phyloP scores from a whole-genome alignment of 352 stramenopile genomes.

The Globisporangium takayamanum region DNA sequence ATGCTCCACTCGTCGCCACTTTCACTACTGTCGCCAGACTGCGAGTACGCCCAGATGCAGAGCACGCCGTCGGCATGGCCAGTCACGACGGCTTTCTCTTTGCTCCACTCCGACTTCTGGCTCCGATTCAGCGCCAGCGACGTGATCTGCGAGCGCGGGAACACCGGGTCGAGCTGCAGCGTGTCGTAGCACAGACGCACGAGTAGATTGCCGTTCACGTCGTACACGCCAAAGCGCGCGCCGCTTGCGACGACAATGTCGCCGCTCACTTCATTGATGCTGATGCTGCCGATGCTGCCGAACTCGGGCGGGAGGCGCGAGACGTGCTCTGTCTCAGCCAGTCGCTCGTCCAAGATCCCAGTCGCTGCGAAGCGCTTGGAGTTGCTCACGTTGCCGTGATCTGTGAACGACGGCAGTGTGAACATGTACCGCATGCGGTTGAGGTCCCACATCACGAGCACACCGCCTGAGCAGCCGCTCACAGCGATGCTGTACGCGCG shows the following conservation, averaged over 20 bases:
- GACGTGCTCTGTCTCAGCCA: not conserved
- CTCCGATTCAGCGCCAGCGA: conserved; percentile 43
- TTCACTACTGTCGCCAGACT: conserved; percentile 23
- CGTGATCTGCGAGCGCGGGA: conserved; percentile 31
- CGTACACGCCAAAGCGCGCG: conserved; percentile 48
- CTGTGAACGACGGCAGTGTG: conserved; percentile 25
- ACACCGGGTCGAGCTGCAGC: conserved; percentile 33
- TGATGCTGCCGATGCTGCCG: conserved; percentile 31
- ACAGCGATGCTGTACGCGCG: conserved; percentile 59
- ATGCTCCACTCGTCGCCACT: conserved; percentile 39
- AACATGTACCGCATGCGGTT: conserved; percentile 56
- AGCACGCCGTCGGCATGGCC: conserved; percentile 55
- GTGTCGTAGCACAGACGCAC: conserved; percentile 40
- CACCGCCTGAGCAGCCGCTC: conserved; percentile 46
- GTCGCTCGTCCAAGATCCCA: not conserved
- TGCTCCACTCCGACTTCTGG: conserved; percentile 46
- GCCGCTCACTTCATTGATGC: conserved; percentile 59
- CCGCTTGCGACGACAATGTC: conserved; percentile 53
- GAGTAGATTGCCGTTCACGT: conserved; percentile 57
- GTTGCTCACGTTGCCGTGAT: not conserved
- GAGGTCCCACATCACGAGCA: conserved; percentile 63
- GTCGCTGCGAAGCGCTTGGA: not conserved
- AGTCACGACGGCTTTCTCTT: conserved; percentile 57
- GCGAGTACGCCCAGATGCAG: conserved; percentile 60
- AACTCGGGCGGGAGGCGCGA: conserved; percentile 5